Evolutionary conservation across 495 filamentous ascomycete species (phyloP).

Genomic region (Endocarpon pusillum): DNA sequence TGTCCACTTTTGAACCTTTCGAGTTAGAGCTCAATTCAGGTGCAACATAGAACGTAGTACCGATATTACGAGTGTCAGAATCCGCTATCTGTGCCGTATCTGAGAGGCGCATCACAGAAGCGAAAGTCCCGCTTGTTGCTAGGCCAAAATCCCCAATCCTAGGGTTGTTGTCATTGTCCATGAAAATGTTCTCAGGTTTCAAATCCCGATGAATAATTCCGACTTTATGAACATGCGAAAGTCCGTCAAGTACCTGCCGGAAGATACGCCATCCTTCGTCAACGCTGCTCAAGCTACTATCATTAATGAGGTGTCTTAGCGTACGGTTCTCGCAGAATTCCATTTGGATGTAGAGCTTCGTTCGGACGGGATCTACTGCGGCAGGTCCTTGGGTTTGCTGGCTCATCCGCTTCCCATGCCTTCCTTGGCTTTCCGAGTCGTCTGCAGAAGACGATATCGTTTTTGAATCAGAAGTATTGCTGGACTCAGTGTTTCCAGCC

Average conservation of each 20-base stretch:
- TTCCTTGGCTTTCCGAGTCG: not conserved
- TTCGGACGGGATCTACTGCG: constrained; percentile 20
- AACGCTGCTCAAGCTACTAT: constrained; percentile 49
- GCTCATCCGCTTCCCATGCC: constrained; percentile 1
- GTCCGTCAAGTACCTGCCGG: constrained; percentile 77
- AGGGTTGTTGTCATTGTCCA: constrained; percentile 74
- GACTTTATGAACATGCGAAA: constrained; percentile 76
- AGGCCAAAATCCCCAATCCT: constrained; percentile 95
- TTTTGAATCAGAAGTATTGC: not conserved
- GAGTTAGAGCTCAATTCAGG: constrained; percentile 67
- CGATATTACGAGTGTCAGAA: constrained; percentile 69
- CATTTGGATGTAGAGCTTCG: constrained; percentile 77
- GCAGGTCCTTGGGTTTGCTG: too few species aligned
- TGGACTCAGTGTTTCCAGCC: constrained; percentile 13
- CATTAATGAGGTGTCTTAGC: constrained; percentile 73
- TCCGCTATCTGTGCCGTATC: constrained; percentile 30
- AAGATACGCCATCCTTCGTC: constrained; percentile 81
- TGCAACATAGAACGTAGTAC: constrained; percentile 89
- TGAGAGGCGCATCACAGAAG: constrained; percentile 30
- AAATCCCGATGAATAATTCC: constrained; percentile 93
- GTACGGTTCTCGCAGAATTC: constrained; percentile 94
- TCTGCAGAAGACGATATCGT: not conserved
- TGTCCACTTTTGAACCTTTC: constrained; percentile 80
- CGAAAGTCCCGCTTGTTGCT: constrained; percentile 71
- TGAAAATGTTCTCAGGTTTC: constrained; percentile 97